Evolutionary conservation across 176 grass and related monocot species (phyloP), one percentile per base, ranked within the genome.

Genomic region (Avena sativa): DNA sequence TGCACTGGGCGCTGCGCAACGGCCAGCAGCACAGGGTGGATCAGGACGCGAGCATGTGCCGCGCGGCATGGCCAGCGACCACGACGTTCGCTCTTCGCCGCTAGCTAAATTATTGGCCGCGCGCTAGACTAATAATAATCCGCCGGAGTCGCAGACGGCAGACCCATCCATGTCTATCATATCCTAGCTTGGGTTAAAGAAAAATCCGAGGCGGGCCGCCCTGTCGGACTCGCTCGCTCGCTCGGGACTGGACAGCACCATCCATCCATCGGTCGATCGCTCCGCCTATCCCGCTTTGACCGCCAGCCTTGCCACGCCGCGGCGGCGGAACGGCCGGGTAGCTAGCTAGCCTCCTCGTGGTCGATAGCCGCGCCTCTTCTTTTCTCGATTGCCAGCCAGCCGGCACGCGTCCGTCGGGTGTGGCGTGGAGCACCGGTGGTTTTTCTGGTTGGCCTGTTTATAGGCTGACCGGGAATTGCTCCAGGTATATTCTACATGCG

Each of bases 201-300:
- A 77, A 55, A 76, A 19, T 49, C 49, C 49, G 49, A 48, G 74
- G 74, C 56, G 26, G 74, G 74, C 74, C 8, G 26, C 15, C 4
- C 74, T 77, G 74, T 77, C 74, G 73, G 73, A 52, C 21, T 10
- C 46, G 43, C 43, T 44, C 43, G 6, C 43, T 44, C 19, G 32
- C 32, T 34, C 10, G 48, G 71, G 71, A 49, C 44, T 26, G n/a
- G 71, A 49, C 71, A 75, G 72, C 72, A 16, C 48, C 73, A 1
- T 3, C 55, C 52, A 32, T 8, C 65, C 73, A 53, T 10, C 74
- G 49, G 4, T 0, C 50, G 49, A 5, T 19, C 74, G 49, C 48
- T 76, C 74, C 74, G 17, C 74, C 25, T 76, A 53, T 55, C 74
- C 74, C 72, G 48, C 72, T 40, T 76, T 76, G 73, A 77, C 74